phyloP scores from a whole-genome alignment of 176 grass and related monocot genomes.

The Oropetium thomaeum region DNA sequence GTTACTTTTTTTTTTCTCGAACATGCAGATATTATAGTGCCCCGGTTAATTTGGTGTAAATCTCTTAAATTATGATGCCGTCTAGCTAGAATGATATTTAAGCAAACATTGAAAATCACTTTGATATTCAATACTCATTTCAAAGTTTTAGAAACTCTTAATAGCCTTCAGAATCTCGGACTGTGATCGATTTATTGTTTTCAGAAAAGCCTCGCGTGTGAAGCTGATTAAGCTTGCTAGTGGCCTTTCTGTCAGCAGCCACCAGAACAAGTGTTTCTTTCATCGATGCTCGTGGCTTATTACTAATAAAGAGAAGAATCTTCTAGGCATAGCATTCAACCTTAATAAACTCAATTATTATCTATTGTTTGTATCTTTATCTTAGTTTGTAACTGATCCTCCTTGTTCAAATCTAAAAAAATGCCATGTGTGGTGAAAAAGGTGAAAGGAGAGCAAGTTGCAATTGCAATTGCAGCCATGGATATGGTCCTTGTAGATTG shows the following conservation, averaged over 20 bases:
- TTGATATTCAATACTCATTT: too few species aligned
- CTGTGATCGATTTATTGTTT: too few species aligned
- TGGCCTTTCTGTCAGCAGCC: slow-evolving; percentile 32
- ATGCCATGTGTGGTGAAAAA: slow-evolving; percentile 29
- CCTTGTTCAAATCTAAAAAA: slow-evolving; percentile 27
- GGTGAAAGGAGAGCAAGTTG: slow-evolving; percentile 11
- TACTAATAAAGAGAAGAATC: background rate
- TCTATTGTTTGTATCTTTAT: background rate
- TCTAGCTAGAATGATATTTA: too few species aligned
- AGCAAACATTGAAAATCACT: too few species aligned
- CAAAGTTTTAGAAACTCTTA: too few species aligned
- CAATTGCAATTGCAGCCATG: slow-evolving; percentile 1
- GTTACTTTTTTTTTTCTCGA: too few species aligned
- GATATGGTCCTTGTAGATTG: background rate
- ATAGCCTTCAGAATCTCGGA: too few species aligned
- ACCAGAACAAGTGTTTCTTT: slow-evolving; percentile 27
- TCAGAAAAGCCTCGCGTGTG: too few species aligned
- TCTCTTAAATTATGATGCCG: too few species aligned
- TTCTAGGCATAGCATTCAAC: background rate
- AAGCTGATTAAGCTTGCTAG: slow-evolving; percentile 2
- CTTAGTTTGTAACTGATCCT: background rate
- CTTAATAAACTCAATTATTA: slow-evolving; percentile 17
- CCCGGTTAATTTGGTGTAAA: too few species aligned
- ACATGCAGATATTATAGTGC: too few species aligned
- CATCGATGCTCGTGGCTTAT: slow-evolving; percentile 11